A percentile compares a stretch with the other conserved stretches of the same genome.
Conservation (phyloP, 1,284 basidiomycete species). For the Phlebopus sp. region DNA sequence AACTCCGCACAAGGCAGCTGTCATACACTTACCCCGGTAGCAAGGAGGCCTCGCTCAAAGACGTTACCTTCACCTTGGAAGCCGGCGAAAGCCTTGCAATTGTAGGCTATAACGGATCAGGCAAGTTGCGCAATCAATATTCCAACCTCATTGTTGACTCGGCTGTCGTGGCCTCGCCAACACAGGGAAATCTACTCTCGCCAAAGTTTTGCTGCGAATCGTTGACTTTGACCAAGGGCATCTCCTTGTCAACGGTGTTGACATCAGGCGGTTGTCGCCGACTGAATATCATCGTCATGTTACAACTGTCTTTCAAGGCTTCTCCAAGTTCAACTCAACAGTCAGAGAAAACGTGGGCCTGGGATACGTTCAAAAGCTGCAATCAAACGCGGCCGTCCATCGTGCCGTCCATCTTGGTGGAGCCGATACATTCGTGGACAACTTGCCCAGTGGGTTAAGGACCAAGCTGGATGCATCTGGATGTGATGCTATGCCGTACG, state of each 20-base stretch:
- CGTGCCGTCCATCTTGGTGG: slow-evolving; percentile 64
- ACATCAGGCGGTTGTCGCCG: slow-evolving; percentile 61
- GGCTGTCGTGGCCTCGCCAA: slow-evolving; percentile 11
- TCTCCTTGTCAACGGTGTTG: slow-evolving; percentile 64
- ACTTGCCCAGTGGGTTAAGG: slow-evolving; percentile 63
- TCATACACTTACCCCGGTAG: slow-evolving; percentile 77
- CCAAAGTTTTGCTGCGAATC: slow-evolving; percentile 74
- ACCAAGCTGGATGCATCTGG: slow-evolving; percentile 63
- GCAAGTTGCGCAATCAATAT: slow-evolving; percentile 36
- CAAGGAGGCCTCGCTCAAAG: slow-evolving; percentile 57
- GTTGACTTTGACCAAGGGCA: slow-evolving; percentile 67
- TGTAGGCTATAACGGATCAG: slow-evolving; percentile 80
- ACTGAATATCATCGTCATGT: slow-evolving; percentile 68
- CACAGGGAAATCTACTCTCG: slow-evolving; percentile 78
- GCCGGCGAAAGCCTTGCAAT: slow-evolving; percentile 79
- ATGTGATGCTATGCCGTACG: slow-evolving; percentile 50
- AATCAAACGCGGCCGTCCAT: slow-evolving; percentile 50
- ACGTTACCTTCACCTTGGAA: slow-evolving; percentile 66
- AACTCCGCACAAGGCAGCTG: slow-evolving; percentile 47
- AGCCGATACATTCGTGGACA: slow-evolving; percentile 57
- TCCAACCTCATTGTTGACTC: slow-evolving; percentile 7
- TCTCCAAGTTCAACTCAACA: slow-evolving; percentile 72
- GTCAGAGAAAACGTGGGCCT: slow-evolving; percentile 77
- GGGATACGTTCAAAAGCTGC: slow-evolving; percentile 61
- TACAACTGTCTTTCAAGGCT: slow-evolving; percentile 80